Conservation (phyloP, 495 filamentous ascomycete genomes). For the Cercophora samala region DNA sequence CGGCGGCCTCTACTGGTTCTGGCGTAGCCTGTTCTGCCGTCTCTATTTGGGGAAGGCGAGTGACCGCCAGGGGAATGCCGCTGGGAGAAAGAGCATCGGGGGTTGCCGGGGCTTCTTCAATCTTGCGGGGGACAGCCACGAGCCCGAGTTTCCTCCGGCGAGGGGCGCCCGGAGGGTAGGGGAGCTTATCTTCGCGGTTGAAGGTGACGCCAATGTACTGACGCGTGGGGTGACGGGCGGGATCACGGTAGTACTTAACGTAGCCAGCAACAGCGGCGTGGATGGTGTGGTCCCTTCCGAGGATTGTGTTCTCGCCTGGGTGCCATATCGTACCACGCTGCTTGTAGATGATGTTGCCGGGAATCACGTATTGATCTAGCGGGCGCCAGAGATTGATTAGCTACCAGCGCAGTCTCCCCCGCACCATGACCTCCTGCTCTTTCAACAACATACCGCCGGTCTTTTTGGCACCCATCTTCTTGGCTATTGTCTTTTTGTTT, state of each 20-base stretch:
- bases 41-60: slow-evolving; percentile 33
- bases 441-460: slow-evolving; percentile 59
- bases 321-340: slow-evolving; percentile 94
- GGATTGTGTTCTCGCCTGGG: slow-evolving; percentile 85
- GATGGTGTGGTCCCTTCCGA: slow-evolving; percentile 98
- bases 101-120: slow-evolving; percentile 12
- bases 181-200: slow-evolving; percentile 68
- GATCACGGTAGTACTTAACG: slow-evolving; percentile 94
- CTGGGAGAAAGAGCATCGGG: slow-evolving; percentile 36
- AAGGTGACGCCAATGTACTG: slow-evolving; percentile 92
- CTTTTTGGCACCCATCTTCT: slow-evolving; percentile 93
- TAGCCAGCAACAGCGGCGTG: slow-evolving; percentile 80
- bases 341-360: slow-evolving; percentile 96
- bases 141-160: slow-evolving; percentile 69
- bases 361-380: slow-evolving; percentile 79
- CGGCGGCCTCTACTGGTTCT: not conserved
- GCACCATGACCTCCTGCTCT: not conserved
- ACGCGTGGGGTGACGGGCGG: slow-evolving; percentile 68
- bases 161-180: slow-evolving; percentile 65
- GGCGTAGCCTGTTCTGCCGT: slow-evolving; percentile 1
- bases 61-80: slow-evolving; percentile 44
- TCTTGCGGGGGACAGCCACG: slow-evolving; percentile 46
- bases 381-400: slow-evolving; percentile 5
- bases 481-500: slow-evolving; percentile 81
- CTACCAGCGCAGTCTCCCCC: not conserved